phyloP scores from a whole-genome alignment of 78 protist genomes.

The Capsaspora owczarzaki region DNA sequence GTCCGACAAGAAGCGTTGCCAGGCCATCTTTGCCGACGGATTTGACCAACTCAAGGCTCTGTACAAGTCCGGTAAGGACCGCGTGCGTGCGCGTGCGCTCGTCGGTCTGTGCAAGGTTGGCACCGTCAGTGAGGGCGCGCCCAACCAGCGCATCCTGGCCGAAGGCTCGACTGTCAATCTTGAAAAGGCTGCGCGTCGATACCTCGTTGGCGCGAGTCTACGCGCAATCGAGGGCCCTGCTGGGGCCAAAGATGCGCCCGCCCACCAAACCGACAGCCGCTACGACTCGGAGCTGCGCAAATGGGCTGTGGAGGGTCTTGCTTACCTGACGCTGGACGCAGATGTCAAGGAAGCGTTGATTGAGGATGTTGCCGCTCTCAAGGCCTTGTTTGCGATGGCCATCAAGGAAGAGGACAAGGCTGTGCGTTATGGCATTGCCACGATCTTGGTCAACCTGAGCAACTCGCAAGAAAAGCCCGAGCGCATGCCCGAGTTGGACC shows the following conservation, averaged over 20 bases:
- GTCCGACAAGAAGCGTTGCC: not conserved
- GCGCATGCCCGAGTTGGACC: not conserved
- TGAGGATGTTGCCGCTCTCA: not conserved
- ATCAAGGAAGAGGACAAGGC: not conserved
- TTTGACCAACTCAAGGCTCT: not conserved
- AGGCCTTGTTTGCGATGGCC: not conserved
- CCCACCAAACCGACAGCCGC: not conserved
- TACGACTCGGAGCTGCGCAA: not conserved
- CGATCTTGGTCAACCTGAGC: not conserved
- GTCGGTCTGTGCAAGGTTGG: slow-evolving; percentile 11
- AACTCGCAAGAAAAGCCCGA: not conserved
- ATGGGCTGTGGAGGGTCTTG: slow-evolving; percentile 3
- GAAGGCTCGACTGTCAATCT: not conserved
- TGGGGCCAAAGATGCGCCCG: not conserved
- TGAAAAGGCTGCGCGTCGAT: not conserved
- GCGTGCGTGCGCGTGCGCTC: not conserved
- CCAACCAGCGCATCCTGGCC: not conserved
- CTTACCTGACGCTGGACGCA: slow-evolving; percentile 2
- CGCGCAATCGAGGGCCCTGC: not conserved
- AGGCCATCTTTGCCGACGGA: not conserved
- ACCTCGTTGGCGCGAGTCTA: not conserved
- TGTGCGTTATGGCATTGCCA: not conserved
- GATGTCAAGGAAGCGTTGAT: not conserved
- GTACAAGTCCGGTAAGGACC: not conserved
- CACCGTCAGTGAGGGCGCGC: not conserved